Evolutionary conservation across 2,329 filamentous ascomycete genomes (phyloP), one percentile per base, ranked within the genome.

Genomic region (Diaporthe eres): DNA sequence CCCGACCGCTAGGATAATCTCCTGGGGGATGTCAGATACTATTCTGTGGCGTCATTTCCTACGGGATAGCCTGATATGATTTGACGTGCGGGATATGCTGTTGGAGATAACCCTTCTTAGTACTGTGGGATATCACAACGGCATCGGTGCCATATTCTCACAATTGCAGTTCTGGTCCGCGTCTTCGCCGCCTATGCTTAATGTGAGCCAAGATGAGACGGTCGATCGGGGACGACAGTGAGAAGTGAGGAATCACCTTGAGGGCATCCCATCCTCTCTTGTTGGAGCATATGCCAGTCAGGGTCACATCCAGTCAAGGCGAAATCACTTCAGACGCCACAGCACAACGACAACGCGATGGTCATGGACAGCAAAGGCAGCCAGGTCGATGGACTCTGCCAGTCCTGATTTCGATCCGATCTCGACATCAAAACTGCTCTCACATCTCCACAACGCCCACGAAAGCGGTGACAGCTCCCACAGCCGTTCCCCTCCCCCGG

Each of bases 221-320:
- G 8, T 53, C 34, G 47, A 6, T 7, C 15, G 34, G n/a, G n/a
- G 22, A 42, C 15, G 65, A 70, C 34, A 28, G 34, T 13, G 47
- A 68, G 63, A 68, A 39, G 47, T 42, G 22, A 55, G 65, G 63
- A 42, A 53, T 53, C 47, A 68, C 22, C 47, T 6, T 12, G n/a
- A 39, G 2, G 49, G 8, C 31, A 39, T 22, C 31, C 47, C 31
- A 28, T 5, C 65, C 13, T 55, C 13, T 28, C 47, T 39, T 53
- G 22, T 28, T n/a, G 15, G 15, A 55, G 65, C 65, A 37, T 31
- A 8, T 42, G n/a, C 34, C 49, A 22, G 49, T 15, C 31, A 53
- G 2, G 7, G 42, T 28, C 13, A 15, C 34, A 53, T 19, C 49
- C 19, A 28, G 25, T 42, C 13, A 28, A 9, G n/a, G 47, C 10